Percentiles rank a stretch among this genome's conserved stretches.
phyloP scores from a whole-genome alignment of 1,284 basidiomycete species.

The Ceratobasidium sp. region DNA sequence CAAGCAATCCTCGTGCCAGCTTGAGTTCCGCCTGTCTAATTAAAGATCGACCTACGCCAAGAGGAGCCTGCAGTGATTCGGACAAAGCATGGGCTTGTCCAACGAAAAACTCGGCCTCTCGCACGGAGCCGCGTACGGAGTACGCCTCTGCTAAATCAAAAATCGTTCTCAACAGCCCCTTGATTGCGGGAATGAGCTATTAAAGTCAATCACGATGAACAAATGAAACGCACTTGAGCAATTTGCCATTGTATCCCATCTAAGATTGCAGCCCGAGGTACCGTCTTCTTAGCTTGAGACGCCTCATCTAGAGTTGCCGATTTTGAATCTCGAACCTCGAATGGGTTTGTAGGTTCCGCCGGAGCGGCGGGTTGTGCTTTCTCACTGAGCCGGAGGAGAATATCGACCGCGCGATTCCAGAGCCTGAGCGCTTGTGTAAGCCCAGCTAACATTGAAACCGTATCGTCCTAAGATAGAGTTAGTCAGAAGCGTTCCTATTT shows the following conservation, averaged over 20 bases:
- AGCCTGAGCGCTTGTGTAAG: slow-evolving; percentile 81
- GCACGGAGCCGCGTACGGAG: slow-evolving; percentile 78
- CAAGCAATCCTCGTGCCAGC: slow-evolving; percentile 71
- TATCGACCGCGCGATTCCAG: slow-evolving; percentile 83
- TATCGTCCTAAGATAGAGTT: slow-evolving; percentile 70
- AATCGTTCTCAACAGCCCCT: slow-evolving; percentile 73
- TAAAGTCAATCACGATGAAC: background rate
- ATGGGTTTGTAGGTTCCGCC: slow-evolving; percentile 69
- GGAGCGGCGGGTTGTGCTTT: slow-evolving; percentile 55
- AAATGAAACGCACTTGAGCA: slow-evolving; percentile 64
- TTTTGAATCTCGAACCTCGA: slow-evolving; percentile 63
- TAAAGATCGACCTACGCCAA: slow-evolving; percentile 74
- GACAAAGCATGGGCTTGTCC: slow-evolving; percentile 80
- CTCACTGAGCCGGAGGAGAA: slow-evolving; percentile 71
- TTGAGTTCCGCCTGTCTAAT: slow-evolving; percentile 77
- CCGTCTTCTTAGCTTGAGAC: slow-evolving; percentile 24
- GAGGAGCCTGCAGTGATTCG: slow-evolving; percentile 73
- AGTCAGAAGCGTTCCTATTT: background rate
- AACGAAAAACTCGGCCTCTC: slow-evolving; percentile 86
- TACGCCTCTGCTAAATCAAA: slow-evolving; percentile 76
- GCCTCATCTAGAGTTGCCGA: background rate
- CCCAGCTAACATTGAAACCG: slow-evolving; percentile 70
- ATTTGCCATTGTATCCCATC: slow-evolving; percentile 81
- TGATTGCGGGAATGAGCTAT: background rate
- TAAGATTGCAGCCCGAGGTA: slow-evolving; percentile 57